Evolutionary conservation across 1,284 basidiomycete genomes (phyloP).

Genomic region (Flammula alnicola): DNA sequence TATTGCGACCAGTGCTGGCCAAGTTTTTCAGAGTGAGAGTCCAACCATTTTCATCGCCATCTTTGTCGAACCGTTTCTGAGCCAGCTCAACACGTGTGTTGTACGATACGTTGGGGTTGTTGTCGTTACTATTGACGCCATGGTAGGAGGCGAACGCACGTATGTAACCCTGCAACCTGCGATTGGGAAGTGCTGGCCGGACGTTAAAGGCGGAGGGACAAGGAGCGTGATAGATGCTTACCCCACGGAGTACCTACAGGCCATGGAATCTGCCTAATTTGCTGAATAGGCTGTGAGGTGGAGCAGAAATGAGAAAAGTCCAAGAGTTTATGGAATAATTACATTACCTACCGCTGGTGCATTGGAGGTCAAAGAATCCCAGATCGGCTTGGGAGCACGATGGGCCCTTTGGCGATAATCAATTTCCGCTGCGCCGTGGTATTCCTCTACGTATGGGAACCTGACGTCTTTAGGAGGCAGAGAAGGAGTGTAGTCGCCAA

Average conservation of each 20-base stretch:
- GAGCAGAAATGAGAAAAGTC: neutral
- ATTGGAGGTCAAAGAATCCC: constrained; percentile 46
- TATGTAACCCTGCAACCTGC: constrained; percentile 32
- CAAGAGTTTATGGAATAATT: neutral
- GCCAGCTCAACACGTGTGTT: constrained; percentile 54
- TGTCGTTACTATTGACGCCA: constrained; percentile 46
- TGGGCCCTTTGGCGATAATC: constrained; percentile 30
- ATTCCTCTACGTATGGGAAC: constrained; percentile 38
- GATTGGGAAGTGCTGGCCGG: constrained; percentile 32
- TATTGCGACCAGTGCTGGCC: constrained; percentile 25
- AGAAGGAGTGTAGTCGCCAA: constrained; percentile 18
- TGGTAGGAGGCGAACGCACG: constrained; percentile 44
- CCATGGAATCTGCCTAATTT: constrained; percentile 42
- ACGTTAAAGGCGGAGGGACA: neutral
- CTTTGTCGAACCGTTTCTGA: constrained; percentile 40
- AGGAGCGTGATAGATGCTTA: constrained; percentile 15
- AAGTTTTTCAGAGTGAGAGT: constrained; percentile 40
- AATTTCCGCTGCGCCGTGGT: constrained; percentile 30
- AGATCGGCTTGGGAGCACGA: constrained; percentile 48
- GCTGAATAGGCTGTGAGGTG: constrained; percentile 27
- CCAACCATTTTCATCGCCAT: constrained; percentile 42
- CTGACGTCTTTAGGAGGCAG: constrained; percentile 35
- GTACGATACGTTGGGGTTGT: constrained; percentile 43
- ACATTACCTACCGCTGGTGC: constrained; percentile 41
- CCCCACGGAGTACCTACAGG: constrained; percentile 39